Conservation (phyloP, 495 filamentous ascomycete genomes). For the Annulohypoxylon stygium region DNA sequence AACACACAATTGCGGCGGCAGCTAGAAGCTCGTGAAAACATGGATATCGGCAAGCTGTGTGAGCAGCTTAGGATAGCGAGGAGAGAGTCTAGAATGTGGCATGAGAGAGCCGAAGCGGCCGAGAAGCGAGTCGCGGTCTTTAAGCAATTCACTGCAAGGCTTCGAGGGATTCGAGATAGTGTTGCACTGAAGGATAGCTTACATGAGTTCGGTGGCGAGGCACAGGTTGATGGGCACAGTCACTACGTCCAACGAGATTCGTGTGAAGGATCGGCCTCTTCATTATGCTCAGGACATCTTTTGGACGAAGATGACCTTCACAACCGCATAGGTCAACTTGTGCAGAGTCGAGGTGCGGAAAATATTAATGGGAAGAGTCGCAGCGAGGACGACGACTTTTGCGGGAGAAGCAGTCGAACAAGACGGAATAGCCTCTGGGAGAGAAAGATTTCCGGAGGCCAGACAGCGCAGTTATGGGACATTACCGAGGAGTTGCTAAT, state of each 20-base stretch:
- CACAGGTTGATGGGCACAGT: slow-evolving; percentile 30
- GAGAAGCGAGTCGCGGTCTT: slow-evolving; percentile 61
- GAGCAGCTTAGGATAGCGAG: slow-evolving; percentile 61
- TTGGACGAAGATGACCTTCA: slow-evolving; percentile 33
- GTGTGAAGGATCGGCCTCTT: not conserved
- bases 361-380: slow-evolving; percentile 9
- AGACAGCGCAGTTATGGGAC: slow-evolving; percentile 38
- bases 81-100: slow-evolving; percentile 62
- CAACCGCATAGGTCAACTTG: slow-evolving; percentile 33
- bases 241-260: not conserved
- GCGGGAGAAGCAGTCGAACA: not conserved
- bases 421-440: not conserved
- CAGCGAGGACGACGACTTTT: not conserved
- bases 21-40: slow-evolving; percentile 55
- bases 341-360: no score
- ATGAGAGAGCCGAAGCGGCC: slow-evolving; percentile 62
- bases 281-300: slow-evolving; percentile 22
- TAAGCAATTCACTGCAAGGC: slow-evolving; percentile 49
- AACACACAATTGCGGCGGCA: slow-evolving; percentile 55
- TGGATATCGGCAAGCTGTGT: slow-evolving; percentile 58
- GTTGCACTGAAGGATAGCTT: slow-evolving; percentile 7
- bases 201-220: not conserved
- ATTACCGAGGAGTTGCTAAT: slow-evolving; percentile 38
- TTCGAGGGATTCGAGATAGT: slow-evolving; percentile 44
- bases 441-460: not conserved